Percentiles rank a stretch among this genome's conserved stretches.
These are phyloP conservation scores for Carallia pectinifolia DNA, from an alignment of 345 rosid genomes.

Conservation along the genomic window DNA sequence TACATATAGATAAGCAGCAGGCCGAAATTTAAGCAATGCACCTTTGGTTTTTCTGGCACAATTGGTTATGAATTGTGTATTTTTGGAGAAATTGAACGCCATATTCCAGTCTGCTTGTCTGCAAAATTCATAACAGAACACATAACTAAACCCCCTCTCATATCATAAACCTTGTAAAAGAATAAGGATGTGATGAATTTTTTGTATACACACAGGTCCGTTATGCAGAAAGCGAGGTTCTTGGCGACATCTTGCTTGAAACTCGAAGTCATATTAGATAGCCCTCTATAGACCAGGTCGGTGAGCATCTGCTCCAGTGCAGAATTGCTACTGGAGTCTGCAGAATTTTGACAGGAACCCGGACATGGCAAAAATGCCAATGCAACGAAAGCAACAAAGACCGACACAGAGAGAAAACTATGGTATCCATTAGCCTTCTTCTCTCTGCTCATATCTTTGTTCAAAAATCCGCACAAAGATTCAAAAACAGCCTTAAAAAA, in stretches of 20 bases:
- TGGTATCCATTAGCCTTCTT: conserved; percentile 19
- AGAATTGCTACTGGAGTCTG: conserved; percentile 25
- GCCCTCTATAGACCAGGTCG: conserved; percentile 38
- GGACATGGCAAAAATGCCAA: background rate
- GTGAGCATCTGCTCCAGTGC: conserved; percentile 44
- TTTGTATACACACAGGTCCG: conserved; percentile 61
- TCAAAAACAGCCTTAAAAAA: too few relatives aligned
- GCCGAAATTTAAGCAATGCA: conserved; percentile 9
- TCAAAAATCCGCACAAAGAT: background rate
- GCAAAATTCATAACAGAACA: conserved; percentile 35
- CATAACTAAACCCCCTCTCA: background rate
- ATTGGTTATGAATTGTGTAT: conserved; percentile 49
- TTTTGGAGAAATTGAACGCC: conserved; percentile 79
- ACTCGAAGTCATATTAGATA: conserved; percentile 53
- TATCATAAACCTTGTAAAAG: background rate
- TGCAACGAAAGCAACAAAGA: conserved; percentile 14
- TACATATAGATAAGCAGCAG: background rate
- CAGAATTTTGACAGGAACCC: conserved; percentile 24
- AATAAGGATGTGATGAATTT: background rate
- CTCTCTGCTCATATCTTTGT: conserved; percentile 41
- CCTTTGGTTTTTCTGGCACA: conserved; percentile 69
- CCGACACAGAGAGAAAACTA: conserved; percentile 24
- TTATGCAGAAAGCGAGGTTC: conserved; percentile 79
- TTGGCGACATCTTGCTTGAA: conserved; percentile 58
- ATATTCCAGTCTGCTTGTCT: conserved; percentile 69